Base-by-base conservation (phyloP, 805 yeast genomes). In the Zygotorulaspora chibaensis region DNA sequence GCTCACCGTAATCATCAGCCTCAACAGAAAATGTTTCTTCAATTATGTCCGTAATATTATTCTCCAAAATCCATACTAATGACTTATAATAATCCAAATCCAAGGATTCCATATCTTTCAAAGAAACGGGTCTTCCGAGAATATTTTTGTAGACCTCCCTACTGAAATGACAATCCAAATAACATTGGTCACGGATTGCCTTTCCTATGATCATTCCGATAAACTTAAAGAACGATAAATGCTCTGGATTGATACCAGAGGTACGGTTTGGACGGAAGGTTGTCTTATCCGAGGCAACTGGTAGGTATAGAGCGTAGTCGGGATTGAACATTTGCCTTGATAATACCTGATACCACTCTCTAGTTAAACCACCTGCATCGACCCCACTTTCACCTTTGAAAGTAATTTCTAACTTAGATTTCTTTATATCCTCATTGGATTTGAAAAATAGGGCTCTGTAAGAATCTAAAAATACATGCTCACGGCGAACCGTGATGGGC, bases 291-390 rank as follows among this genome's bases (percentile, higher is more conserved):
- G 95, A 79, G 0, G 95, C 86, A 36, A 89, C 96, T 0, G 98
- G 96, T 1, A 84, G 73, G 62, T 91, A 93, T 51, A 93, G 69
- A 0, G 96, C 97, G 68, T 89, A 89, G 58, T 88, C 96, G 0
- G 98, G 95, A 62, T 91, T 89, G 69, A 93, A 88, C 87, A 93
- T 90, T 63, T 91, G 97, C 51, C 96, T 75, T 0, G 96, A 82
- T 38, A 93, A 67, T 4, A 90, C 96, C 62, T 90, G 97, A 59
- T 84, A 90, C 99, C 99, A 93, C 64, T 93, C 99, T 59, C 99
- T 75, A 0, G 97, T 87, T 12, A 93, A 83, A 34, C 99, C 99
- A 55, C 99, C 99, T 2, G 96, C 99, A 72, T 93, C 99, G 40
- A 93, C 87, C 55, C 98, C 99, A 44, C 84, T 84, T 65, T 93